Conservation (phyloP, 768 basidiomycete species). For the Leccinum olivaceopallidum region DNA sequence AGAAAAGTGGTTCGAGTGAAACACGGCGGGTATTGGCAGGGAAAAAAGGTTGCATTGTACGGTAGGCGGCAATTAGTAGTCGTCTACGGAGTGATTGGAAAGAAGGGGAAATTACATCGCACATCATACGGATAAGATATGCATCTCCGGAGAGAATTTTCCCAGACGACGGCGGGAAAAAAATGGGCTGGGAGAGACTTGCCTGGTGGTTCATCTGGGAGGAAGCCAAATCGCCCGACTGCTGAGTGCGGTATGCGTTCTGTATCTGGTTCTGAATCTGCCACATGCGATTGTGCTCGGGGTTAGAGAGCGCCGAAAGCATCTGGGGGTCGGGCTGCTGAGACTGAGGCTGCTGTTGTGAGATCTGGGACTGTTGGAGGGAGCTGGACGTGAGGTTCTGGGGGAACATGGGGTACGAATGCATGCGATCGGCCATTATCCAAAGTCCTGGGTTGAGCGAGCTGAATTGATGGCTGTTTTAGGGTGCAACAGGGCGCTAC, state of each 20-base stretch:
- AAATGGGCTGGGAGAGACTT: slow-evolving; percentile 30
- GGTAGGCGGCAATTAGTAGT: slow-evolving; percentile 16
- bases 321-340: slow-evolving; percentile 41
- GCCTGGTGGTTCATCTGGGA: slow-evolving; percentile 49
- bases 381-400: slow-evolving; percentile 46
- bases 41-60: slow-evolving; percentile 1
- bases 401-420: slow-evolving; percentile 56
- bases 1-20: slow-evolving; percentile 7
- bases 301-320: slow-evolving; percentile 43
- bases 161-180: slow-evolving; percentile 20
- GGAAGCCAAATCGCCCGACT: slow-evolving; percentile 40
- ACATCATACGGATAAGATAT: slow-evolving; percentile 15
- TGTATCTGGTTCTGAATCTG: slow-evolving; percentile 48
- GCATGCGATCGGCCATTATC: slow-evolving; percentile 64
- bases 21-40: slow-evolving; percentile 7
- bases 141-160: slow-evolving; percentile 15
- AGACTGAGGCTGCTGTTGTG: slow-evolving; percentile 47
- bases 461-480: slow-evolving; percentile 33
- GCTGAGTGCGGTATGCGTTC: slow-evolving; percentile 44
- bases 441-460: slow-evolving; percentile 29
- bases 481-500: slow-evolving; percentile 28
- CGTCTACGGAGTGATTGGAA: slow-evolving; percentile 9
- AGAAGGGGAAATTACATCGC: slow-evolving; percentile 21
- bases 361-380: slow-evolving; percentile 42
- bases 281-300: slow-evolving; percentile 59